Percentiles rank a stretch among this genome's conserved stretches.
phyloP scores from a whole-genome alignment of 2,329 filamentous ascomycete species.

The Talaromyces sp. region DNA sequence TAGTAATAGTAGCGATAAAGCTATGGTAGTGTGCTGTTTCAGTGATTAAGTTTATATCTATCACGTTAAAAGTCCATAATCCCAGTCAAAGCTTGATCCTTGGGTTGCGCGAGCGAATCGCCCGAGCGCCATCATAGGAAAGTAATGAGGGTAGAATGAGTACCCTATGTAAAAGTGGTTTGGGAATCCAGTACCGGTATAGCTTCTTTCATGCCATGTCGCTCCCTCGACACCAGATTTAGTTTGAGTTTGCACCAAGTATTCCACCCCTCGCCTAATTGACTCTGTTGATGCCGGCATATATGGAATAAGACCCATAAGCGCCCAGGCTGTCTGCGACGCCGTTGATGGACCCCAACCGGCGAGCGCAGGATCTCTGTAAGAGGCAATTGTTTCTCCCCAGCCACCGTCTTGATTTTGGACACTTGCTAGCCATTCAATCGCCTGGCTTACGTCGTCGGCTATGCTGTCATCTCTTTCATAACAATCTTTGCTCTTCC shows the following conservation, averaged over 20 bases:
- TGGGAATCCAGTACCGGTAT: conserved; percentile 23
- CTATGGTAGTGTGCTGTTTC: too few relatives aligned
- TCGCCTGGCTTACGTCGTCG: conserved; percentile 27
- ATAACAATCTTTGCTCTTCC: neutral
- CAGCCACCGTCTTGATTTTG: neutral
- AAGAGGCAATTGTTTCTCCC: neutral
- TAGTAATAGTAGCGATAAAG: too few relatives aligned
- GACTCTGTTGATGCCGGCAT: conserved; percentile 15
- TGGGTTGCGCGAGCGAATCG: neutral
- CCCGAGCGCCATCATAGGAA: conserved; percentile 29
- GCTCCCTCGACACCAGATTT: conserved; percentile 13
- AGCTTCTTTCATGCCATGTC: neutral
- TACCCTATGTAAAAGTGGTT: conserved; percentile 28
- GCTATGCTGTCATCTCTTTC: conserved; percentile 17
- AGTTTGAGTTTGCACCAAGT: conserved; percentile 23
- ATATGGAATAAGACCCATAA: conserved; percentile 31
- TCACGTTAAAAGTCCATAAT: neutral
- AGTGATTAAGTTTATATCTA: neutral
- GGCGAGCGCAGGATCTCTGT: neutral
- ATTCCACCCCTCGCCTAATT: conserved; percentile 19
- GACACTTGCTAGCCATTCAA: neutral
- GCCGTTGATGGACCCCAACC: conserved; percentile 28
- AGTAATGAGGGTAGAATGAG: conserved; percentile 28
- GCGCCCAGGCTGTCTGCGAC: conserved; percentile 36
- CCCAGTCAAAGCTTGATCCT: neutral